A percentile compares a stretch with the other conserved stretches of the same genome.
Evolutionary conservation across 2,329 filamentous ascomycete genomes (phyloP).

Genomic region (Neocucurbitaria cava): DNA sequence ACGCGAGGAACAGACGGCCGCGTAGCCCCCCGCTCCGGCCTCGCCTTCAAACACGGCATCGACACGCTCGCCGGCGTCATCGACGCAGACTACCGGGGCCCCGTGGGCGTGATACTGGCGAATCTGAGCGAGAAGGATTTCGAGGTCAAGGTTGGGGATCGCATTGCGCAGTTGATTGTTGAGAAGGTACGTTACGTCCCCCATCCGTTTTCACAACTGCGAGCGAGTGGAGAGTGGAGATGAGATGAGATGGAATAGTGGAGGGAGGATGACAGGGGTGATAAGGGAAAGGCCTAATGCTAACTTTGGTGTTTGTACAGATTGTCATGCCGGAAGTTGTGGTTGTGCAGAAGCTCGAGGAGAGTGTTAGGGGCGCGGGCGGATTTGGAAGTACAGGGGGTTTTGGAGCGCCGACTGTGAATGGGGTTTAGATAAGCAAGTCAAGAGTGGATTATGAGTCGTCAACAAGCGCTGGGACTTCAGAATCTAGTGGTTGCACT

Average conservation of each 20-base stretch:
- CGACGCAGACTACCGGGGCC: constrained; percentile 94
- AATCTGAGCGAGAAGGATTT: constrained; percentile 89
- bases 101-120: constrained; percentile 92
- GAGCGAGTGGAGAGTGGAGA: too few species aligned
- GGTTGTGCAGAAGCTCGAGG: constrained; percentile 87
- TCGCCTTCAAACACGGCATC: constrained; percentile 93
- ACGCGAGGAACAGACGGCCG: constrained; percentile 82
- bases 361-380: constrained; percentile 87
- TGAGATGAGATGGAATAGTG: too few species aligned
- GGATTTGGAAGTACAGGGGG: constrained; percentile 56
- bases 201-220: too few species aligned
- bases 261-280: too few species aligned
- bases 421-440: background rate
- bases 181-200: constrained; percentile 67
- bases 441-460: too few species aligned
- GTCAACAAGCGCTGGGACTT: background rate
- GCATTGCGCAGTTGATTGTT: constrained; percentile 90
- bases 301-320: too few species aligned
- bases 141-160: constrained; percentile 81
- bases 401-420: constrained; percentile 30
- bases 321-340: constrained; percentile 92
- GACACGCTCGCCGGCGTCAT: constrained; percentile 96
- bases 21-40: constrained; percentile 87
- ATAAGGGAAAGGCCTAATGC: too few species aligned
- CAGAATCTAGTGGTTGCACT: background rate